These are phyloP conservation scores for Ceratocystis eucalypticola DNA, from an alignment of 2,329 filamentous ascomycete genomes.

Conservation along the genomic window DNA sequence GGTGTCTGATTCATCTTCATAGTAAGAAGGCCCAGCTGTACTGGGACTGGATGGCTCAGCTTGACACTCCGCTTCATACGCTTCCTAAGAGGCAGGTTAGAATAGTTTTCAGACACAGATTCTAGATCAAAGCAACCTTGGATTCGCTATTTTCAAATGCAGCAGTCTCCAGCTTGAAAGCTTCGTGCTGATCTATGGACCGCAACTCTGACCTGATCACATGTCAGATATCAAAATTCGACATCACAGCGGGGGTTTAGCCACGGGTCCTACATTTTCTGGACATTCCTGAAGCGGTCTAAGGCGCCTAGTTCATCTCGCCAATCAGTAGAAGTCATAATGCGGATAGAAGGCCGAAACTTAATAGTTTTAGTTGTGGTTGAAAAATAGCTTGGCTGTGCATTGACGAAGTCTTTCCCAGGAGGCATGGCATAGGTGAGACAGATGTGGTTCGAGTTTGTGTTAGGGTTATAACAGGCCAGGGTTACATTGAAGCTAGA, in stretches of 20 bases:
- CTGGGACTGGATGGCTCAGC: constrained; percentile 18
- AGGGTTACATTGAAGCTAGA: neutral
- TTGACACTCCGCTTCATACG: constrained; percentile 39
- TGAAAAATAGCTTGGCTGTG: neutral
- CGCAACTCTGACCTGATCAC: constrained; percentile 19
- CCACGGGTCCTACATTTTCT: constrained; percentile 14
- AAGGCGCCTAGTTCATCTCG: constrained; percentile 14
- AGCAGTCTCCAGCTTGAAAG: constrained; percentile 52
- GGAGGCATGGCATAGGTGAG: neutral
- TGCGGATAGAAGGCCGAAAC: neutral
- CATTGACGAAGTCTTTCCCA: neutral
- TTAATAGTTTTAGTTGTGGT: neutral
- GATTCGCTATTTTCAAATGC: constrained; percentile 33
- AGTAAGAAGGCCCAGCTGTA: neutral
- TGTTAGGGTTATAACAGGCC: neutral
- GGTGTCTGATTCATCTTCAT: neutral
- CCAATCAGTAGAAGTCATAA: constrained; percentile 6
- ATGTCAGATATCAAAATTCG: constrained; percentile 5
- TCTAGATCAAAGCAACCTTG: neutral
- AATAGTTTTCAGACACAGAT: constrained; percentile 17
- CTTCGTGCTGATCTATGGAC: constrained; percentile 29
- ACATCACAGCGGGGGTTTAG: constrained; percentile 19
- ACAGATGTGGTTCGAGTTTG: neutral
- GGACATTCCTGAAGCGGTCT: constrained; percentile 13
- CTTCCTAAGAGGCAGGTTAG: constrained; percentile 34